Evolutionary conservation across 2,329 filamentous ascomycete species (phyloP).

Genomic region (Arthrinium phaeospermum): DNA sequence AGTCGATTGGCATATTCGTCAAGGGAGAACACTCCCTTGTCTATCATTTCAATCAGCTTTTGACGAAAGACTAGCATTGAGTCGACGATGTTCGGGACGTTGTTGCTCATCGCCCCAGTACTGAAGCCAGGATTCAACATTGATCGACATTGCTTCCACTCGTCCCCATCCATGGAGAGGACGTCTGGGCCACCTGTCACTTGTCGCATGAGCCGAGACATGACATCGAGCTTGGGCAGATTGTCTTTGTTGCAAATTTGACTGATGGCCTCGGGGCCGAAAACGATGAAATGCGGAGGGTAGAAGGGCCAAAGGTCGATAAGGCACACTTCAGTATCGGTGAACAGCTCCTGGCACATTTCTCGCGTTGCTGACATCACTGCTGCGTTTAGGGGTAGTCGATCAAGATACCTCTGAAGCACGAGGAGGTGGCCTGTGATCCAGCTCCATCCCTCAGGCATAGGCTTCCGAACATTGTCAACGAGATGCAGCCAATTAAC

Average conservation of each 20-base stretch:
- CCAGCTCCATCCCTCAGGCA: not conserved
- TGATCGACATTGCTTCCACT: slow-evolving; percentile 17
- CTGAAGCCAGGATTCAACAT: slow-evolving; percentile 15
- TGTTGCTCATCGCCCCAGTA: slow-evolving; percentile 14
- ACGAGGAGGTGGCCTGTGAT: not conserved
- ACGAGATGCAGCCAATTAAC: not conserved
- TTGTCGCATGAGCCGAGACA: not conserved
- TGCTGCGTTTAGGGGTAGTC: not conserved
- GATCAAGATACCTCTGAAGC: not conserved
- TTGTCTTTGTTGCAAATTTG: not conserved
- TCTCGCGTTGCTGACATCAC: not conserved
- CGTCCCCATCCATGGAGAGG: not conserved
- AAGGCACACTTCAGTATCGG: not conserved
- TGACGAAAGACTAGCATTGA: not conserved
- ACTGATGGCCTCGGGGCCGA: not conserved
- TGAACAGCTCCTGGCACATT: not conserved
- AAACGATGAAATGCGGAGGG: not conserved
- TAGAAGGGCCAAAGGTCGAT: not conserved
- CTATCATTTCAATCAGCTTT: not conserved
- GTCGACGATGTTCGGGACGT: not conserved
- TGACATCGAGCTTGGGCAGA: too few species aligned
- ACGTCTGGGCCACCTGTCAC: not conserved
- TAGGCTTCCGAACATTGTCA: too few species aligned
- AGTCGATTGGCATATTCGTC: not conserved
- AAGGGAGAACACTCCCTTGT: not conserved